phyloP scores from a whole-genome alignment of 208 protist species.

The Angomonas ambiguus region DNA sequence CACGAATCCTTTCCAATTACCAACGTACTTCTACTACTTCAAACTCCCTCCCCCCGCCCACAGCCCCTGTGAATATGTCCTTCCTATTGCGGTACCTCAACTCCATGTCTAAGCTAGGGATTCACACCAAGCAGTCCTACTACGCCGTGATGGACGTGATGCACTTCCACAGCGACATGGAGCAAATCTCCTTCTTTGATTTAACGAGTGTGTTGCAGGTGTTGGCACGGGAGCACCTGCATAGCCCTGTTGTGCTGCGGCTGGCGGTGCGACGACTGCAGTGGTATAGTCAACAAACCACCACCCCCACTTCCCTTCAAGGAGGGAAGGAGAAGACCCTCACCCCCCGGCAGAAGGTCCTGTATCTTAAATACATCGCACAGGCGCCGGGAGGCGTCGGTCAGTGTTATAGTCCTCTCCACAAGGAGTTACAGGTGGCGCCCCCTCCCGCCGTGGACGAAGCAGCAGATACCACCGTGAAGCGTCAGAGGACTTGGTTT shows the following conservation, averaged over 20 bases:
- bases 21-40: neutral
- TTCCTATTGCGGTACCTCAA: constrained; percentile 55
- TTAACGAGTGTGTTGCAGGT: constrained; percentile 38
- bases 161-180: constrained; percentile 6
- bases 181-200: constrained; percentile 21
- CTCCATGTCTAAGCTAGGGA: constrained; percentile 43
- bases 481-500: constrained; percentile 42
- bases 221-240: constrained; percentile 51
- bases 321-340: constrained; percentile 17
- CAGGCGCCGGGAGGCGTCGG: too few species aligned
- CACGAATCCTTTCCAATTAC: too few species aligned
- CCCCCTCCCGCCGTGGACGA: too few species aligned
- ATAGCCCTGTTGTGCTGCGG: constrained; percentile 23
- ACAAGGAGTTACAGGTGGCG: too few species aligned
- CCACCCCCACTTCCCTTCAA: too few species aligned
- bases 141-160: constrained; percentile 37
- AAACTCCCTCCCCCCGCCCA: neutral
- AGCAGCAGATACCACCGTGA: constrained; percentile 8
- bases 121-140: constrained; percentile 35
- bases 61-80: too few species aligned
- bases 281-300: too few species aligned
- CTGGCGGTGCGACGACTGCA: constrained; percentile 27
- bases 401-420: too few species aligned
- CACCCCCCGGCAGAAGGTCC: constrained; percentile 26
- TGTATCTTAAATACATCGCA: constrained; percentile 50